Conservation (phyloP, 2,329 filamentous ascomycete species). For the Penicillium occitanis region DNA sequence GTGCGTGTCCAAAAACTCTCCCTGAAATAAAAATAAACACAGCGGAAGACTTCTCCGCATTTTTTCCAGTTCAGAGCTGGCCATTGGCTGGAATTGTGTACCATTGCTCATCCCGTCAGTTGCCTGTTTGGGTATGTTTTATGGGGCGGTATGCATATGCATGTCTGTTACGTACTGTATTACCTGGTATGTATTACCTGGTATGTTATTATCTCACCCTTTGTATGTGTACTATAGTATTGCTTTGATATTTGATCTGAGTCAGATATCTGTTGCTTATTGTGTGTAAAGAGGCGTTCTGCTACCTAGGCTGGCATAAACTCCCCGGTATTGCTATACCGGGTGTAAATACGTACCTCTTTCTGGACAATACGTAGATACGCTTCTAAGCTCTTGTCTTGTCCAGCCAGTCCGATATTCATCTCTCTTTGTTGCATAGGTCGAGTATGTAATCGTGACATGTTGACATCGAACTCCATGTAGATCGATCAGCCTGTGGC, state of each 20-base stretch:
- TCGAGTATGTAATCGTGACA: not conserved
- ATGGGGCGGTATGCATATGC: not conserved
- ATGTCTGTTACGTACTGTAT: not conserved
- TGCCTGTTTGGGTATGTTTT: not conserved
- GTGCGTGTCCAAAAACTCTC: not conserved
- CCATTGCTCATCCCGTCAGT: not conserved
- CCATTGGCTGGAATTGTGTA: not conserved
- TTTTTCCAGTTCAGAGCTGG: not conserved
- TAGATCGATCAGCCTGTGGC: not conserved
- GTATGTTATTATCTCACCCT: not conserved
- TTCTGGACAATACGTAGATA: not conserved
- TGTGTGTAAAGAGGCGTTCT: not conserved
- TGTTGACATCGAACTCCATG: not conserved
- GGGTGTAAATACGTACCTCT: not conserved
- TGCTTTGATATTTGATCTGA: not conserved
- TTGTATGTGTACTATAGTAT: not conserved
- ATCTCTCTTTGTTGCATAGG: not conserved
- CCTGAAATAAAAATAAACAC: not conserved
- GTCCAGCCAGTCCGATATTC: not conserved
- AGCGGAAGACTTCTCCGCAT: not conserved
- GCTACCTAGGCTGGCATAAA: not conserved
- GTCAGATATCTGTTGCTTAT: not conserved
- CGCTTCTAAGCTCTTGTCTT: not conserved
- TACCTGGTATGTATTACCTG: not conserved
- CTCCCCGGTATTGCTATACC: not conserved